Evolutionary conservation across 1,284 basidiomycete species (phyloP).

Genomic region (Exobasidium cylindrosporum): DNA sequence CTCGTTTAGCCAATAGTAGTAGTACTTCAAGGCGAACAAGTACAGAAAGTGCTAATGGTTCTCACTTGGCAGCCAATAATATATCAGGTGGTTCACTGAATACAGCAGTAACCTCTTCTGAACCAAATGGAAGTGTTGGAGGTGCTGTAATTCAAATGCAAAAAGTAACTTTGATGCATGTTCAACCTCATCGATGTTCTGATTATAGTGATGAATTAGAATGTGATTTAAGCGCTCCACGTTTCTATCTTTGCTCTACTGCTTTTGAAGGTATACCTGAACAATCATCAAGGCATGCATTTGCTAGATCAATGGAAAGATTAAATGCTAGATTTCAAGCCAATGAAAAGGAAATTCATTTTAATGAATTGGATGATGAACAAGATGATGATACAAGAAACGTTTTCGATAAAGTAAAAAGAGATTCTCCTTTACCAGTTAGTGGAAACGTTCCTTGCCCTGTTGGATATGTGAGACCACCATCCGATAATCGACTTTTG

Average conservation of each 20-base stretch:
- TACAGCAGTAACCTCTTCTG: neutral
- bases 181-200: slow-evolving; percentile 24
- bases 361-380: neutral
- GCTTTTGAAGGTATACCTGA: neutral
- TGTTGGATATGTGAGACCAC: slow-evolving; percentile 32
- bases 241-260: slow-evolving; percentile 22
- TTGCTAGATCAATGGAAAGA: slow-evolving; percentile 20
- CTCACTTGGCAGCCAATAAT: neutral
- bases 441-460: slow-evolving; percentile 54
- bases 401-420: too few species aligned
- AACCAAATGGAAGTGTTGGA: slow-evolving; percentile 39
- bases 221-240: slow-evolving; percentile 27
- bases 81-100: neutral
- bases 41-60: neutral
- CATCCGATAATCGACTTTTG: slow-evolving; percentile 61
- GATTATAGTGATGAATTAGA: slow-evolving; percentile 32
- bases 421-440: neutral
- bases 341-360: slow-evolving; percentile 34
- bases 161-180: slow-evolving; percentile 78
- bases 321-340: slow-evolving; percentile 68
- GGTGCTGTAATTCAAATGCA: slow-evolving; percentile 94
- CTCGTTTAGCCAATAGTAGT: too few species aligned
- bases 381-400: neutral
- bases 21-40: neutral
- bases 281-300: slow-evolving; percentile 7